Evolutionary conservation across 306 rosid species (phyloP).

Genomic region (Lupinus albus): DNA sequence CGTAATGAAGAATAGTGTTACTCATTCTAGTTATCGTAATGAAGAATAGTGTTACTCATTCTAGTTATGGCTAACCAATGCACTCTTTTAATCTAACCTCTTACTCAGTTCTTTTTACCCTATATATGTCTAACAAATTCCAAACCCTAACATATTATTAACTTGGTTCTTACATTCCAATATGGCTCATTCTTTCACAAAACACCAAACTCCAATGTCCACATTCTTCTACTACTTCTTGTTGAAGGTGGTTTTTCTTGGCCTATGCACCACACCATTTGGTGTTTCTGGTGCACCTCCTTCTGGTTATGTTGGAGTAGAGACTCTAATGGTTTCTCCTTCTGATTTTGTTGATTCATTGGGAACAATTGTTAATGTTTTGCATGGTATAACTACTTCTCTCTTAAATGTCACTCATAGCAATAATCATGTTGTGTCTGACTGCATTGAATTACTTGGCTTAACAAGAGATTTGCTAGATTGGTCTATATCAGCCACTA

Average conservation of each 20-base stretch:
- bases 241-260: conserved; percentile 15
- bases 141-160: background rate
- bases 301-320: background rate
- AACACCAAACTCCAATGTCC: background rate
- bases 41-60: too few species aligned
- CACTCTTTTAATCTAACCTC: background rate
- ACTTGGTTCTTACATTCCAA: background rate
- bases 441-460: conserved; percentile 72
- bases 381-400: conserved; percentile 46
- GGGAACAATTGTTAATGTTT: conserved; percentile 26
- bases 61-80: conserved; percentile 25
- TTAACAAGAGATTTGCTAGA: conserved; percentile 50
- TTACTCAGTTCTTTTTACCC: background rate
- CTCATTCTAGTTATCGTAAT: too few species aligned
- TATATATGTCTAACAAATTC: too few species aligned
- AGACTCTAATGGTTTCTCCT: conserved; percentile 44
- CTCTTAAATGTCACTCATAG: conserved; percentile 37
- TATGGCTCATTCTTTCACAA: conserved; percentile 35
- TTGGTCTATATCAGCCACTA: conserved; percentile 61
- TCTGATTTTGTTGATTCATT: conserved; percentile 50
- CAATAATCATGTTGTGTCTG: conserved; percentile 51
- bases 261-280: conserved; percentile 16
- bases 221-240: background rate
- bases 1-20: too few species aligned
- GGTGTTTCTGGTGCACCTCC: background rate